phyloP scores from a whole-genome alignment of 805 yeast genomes.

The Monosporozyma solicola region DNA sequence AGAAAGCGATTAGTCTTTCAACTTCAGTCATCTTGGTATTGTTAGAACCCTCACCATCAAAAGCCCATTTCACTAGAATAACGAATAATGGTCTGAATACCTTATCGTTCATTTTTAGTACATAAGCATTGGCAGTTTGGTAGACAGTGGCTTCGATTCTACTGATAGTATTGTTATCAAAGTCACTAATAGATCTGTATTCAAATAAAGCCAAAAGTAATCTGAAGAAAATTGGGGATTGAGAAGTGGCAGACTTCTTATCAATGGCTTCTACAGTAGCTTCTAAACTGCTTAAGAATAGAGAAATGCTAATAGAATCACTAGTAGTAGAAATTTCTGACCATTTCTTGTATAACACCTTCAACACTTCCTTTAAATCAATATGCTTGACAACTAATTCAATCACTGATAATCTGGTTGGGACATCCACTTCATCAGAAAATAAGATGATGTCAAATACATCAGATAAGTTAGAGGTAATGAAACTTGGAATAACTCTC shows the following conservation, averaged over 20 bases:
- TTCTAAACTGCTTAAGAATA: constrained; percentile 62
- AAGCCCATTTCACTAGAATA: constrained; percentile 81
- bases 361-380: constrained; percentile 55
- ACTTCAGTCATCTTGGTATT: constrained; percentile 37
- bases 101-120: constrained; percentile 88
- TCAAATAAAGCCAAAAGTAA: constrained; percentile 66
- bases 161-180: constrained; percentile 65
- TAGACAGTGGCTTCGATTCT: constrained; percentile 74
- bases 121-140: constrained; percentile 62
- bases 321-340: constrained; percentile 29
- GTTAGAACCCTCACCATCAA: constrained; percentile 65
- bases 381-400: constrained; percentile 55
- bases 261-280: constrained; percentile 55
- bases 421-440: constrained; percentile 49
- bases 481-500: constrained; percentile 78
- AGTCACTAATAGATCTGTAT: constrained; percentile 47
- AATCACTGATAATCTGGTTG: constrained; percentile 53
- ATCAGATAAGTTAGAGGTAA: constrained; percentile 57
- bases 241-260: constrained; percentile 66
- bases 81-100: constrained; percentile 89
- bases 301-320: constrained; percentile 47
- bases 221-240: constrained; percentile 57
- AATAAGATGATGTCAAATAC: constrained; percentile 50
- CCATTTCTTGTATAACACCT: constrained; percentile 60
- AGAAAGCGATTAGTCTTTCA: constrained; percentile 63